Evolutionary conservation across 352 stramenopile genomes (phyloP), one percentile per base, ranked within the genome.

Genomic region (Elongisporangium senticosum): DNA sequence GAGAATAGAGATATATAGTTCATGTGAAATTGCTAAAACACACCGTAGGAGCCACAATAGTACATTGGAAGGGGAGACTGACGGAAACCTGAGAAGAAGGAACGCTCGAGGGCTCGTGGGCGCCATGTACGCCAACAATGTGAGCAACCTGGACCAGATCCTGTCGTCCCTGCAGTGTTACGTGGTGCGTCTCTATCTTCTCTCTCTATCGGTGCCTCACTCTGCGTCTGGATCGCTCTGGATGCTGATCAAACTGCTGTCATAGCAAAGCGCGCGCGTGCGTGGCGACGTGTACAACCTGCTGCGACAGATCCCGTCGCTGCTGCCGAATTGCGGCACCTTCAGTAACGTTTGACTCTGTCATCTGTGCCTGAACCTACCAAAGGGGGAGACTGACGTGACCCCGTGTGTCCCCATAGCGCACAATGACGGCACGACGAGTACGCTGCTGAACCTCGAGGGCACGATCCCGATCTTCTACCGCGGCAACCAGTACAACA

Each of bases 391-490:
- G 22, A 62, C 53, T 58, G 40, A 43, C 13, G 22, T 0, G 33
- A 8, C 7, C 15, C 11, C 24, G 3, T 49, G 3, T 56, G 14
- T 49, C 20, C n/a, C 13, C 28, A 48, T 53, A 93, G 84, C 86
- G 22, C 83, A 95, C 48, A 95, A 95, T 56, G 86, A 95, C 67
- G 86, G 86, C 47, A 88, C 80, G 3, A 94, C 84, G 6, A 94
- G 86, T 56, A 95, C 81, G 53, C 61, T 93, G 59, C 68, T 95
- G 28, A 86, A 92, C 58, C 69, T 95, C 7, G 80, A 88, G 48
- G 88, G 88, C 49, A 96, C 88, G n/a, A 95, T 96, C 67, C 86
- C 87, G 11, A 96, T 96, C 60, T 95, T 94, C 67, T 96, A 96
- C 59, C 67, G 84, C 7, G 68, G 79, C 51, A 94, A 89, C 59